phyloP scores from a whole-genome alignment of 2,329 filamentous ascomycete genomes.

The Trichoderma arundinaceum region DNA sequence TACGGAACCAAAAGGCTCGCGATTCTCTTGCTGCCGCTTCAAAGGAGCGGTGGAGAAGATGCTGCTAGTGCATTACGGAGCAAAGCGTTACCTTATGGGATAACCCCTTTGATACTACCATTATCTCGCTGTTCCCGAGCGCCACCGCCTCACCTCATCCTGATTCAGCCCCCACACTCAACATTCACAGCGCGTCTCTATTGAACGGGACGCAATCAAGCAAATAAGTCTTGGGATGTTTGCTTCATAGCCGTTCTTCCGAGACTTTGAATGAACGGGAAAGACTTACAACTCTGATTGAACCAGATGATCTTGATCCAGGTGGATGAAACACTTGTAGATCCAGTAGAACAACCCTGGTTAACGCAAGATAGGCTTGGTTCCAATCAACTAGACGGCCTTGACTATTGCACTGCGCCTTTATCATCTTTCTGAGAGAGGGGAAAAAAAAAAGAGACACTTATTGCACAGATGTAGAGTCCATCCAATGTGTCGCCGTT shows the following conservation, averaged over 20 bases:
- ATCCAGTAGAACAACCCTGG: too few relatives aligned
- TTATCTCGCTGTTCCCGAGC: neutral
- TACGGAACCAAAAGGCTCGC: neutral
- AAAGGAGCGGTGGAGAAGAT: slow-evolving; percentile 17
- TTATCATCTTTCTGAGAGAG: too few relatives aligned
- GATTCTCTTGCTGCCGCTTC: neutral
- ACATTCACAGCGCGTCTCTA: neutral
- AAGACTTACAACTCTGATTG: too few relatives aligned
- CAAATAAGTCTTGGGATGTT: neutral
- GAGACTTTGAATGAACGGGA: too few relatives aligned
- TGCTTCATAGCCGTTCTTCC: neutral
- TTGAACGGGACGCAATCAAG: neutral
- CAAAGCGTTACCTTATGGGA: neutral
- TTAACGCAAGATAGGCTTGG: too few relatives aligned
- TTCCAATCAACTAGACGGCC: too few relatives aligned
- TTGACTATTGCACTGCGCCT: too few relatives aligned
- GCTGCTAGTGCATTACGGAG: neutral
- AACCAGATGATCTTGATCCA: too few relatives aligned
- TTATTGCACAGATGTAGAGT: too few relatives aligned
- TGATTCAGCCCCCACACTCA: neutral
- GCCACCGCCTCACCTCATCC: neutral
- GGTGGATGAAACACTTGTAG: too few relatives aligned
- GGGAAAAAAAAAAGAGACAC: too few relatives aligned
- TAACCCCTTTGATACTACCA: neutral
- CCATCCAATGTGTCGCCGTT: too few relatives aligned